Percentiles rank a stretch among this genome's conserved stretches.
Evolutionary conservation across 169 alveolate genomes (phyloP).

Genomic region (Cryptosporidium felis): DNA sequence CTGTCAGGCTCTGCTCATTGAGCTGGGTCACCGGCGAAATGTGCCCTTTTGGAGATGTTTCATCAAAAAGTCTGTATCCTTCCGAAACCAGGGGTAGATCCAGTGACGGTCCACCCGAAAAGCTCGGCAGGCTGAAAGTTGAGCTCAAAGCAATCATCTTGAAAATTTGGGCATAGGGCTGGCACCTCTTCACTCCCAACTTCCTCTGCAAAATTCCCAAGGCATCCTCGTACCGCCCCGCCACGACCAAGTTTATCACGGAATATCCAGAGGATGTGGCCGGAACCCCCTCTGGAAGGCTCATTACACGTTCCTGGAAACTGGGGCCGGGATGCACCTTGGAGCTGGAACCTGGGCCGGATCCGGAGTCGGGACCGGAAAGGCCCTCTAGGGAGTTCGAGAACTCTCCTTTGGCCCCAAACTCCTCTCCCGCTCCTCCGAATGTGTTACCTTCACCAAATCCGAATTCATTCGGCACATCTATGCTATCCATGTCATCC

Average conservation of each 20-base stretch:
- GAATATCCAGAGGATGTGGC: constrained; percentile 50
- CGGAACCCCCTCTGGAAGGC: constrained; percentile 24
- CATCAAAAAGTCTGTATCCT: constrained; percentile 10
- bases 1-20: constrained; percentile 62
- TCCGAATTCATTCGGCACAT: constrained; percentile 37
- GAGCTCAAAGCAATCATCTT: constrained; percentile 50
- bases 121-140: constrained; percentile 41
- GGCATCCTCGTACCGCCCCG: constrained; percentile 55
- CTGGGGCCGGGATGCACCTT: neutral
- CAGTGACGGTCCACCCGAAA: constrained; percentile 11
- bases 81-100: constrained; percentile 27
- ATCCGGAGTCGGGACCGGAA: neutral
- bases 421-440: neutral
- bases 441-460: neutral
- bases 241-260: constrained; percentile 13
- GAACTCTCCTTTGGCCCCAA: no score
- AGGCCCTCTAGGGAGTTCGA: neutral
- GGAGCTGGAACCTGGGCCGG: neutral
- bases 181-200: constrained; percentile 29
- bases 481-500: constrained; percentile 67
- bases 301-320: constrained; percentile 26
- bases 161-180: constrained; percentile 30
- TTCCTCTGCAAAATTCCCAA: constrained; percentile 10
- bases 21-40: constrained; percentile 42
- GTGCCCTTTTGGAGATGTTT: constrained; percentile 67